Conservation (phyloP, 257 asterid genomes). For the Solanum etuberosum region DNA sequence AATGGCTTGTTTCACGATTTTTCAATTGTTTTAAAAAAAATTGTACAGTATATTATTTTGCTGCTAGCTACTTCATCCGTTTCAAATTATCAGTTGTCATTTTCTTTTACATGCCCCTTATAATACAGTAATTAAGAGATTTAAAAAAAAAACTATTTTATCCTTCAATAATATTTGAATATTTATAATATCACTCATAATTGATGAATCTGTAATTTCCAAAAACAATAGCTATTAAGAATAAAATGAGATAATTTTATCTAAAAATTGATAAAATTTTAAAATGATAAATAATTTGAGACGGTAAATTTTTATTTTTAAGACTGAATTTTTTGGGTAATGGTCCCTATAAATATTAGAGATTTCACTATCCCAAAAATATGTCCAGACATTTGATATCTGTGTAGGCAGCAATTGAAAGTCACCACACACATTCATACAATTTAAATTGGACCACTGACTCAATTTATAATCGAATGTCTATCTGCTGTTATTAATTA, state of each 20-base stretch:
- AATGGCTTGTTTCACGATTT: neutral
- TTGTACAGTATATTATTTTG: neutral
- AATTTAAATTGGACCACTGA: slow-evolving; percentile 10
- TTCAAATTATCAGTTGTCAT: neutral
- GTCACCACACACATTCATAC: slow-evolving; percentile 6
- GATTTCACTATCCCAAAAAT: slow-evolving; percentile 10
- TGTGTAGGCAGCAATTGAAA: slow-evolving; percentile 4
- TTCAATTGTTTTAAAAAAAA: neutral
- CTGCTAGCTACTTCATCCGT: neutral
- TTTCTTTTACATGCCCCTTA: neutral
- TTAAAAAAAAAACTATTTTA: neutral
- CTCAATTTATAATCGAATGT: slow-evolving; percentile 5
- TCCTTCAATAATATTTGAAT: neutral
- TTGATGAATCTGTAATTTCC: neutral
- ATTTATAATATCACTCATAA: neutral
- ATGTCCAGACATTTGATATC: slow-evolving; percentile 1
- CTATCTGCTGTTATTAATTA: neutral
- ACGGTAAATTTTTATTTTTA: too few relatives aligned
- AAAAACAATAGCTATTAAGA: neutral
- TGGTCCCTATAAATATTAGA: neutral
- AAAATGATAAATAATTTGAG: neutral
- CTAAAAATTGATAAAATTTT: neutral
- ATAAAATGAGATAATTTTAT: neutral
- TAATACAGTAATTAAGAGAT: neutral
- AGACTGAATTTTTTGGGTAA: neutral